These are phyloP conservation scores for Rhypophila decipiens DNA, from an alignment of 495 filamentous ascomycete species.

Conservation along the genomic window DNA sequence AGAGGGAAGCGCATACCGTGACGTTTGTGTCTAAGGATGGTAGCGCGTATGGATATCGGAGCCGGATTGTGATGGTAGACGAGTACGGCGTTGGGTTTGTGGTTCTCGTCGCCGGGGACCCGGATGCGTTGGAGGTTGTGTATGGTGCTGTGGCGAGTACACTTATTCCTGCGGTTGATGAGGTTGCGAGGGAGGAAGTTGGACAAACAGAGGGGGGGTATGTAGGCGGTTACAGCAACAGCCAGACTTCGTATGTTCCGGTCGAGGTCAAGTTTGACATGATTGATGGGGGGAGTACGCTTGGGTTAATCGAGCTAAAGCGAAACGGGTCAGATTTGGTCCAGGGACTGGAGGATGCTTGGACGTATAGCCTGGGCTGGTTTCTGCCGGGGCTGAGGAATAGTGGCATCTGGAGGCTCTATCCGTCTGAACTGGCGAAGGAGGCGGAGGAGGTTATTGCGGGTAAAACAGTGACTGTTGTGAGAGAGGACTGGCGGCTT, in stretches of 20 bases:
- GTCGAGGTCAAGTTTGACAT: slow-evolving; percentile 1
- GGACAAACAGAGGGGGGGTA: slow-evolving; percentile 13
- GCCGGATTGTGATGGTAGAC: slow-evolving; percentile 15
- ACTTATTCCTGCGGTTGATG: slow-evolving; percentile 28
- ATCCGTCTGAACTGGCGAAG: slow-evolving; percentile 29
- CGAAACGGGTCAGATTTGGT: slow-evolving; percentile 32
- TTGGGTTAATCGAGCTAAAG: slow-evolving; percentile 23
- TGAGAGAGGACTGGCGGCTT: slow-evolving; percentile 13
- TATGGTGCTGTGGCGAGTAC: slow-evolving; percentile 11
- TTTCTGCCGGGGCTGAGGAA: slow-evolving; percentile 7
- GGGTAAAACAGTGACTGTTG: background rate
- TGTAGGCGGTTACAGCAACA: slow-evolving; percentile 21
- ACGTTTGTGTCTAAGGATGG: slow-evolving; percentile 19
- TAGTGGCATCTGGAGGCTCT: slow-evolving; percentile 12
- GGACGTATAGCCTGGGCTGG: background rate
- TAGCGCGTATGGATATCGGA: slow-evolving; percentile 16
- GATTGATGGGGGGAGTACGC: slow-evolving; percentile 18
- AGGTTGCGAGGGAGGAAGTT: slow-evolving; percentile 25
- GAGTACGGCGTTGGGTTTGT: slow-evolving; percentile 19
- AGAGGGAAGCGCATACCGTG: slow-evolving; percentile 8
- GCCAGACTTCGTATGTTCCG: slow-evolving; percentile 20
- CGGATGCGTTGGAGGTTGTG: slow-evolving; percentile 5
- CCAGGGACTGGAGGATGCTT: slow-evolving; percentile 2
- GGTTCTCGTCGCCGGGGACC: slow-evolving; percentile 15
- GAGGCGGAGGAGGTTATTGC: background rate